Base-by-base conservation (phyloP, 331 rosid genomes). In the Prunus yedoensis region DNA sequence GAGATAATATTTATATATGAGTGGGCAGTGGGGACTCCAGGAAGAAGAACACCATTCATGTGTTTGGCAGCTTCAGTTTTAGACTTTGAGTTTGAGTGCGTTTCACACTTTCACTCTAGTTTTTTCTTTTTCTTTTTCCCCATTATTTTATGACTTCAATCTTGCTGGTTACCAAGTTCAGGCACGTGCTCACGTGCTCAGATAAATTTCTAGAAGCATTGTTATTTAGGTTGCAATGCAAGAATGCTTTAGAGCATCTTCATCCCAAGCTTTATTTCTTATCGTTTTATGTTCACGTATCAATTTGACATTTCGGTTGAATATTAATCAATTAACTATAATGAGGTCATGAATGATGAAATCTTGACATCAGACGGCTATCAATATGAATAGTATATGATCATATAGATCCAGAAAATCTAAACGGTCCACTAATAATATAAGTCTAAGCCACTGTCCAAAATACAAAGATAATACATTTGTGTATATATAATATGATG, bases 21-120 rank as follows among this genome's bases (percentile, higher is more conserved):
- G 73, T 23, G 23, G 57, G 21, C 14, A 21, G 62, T 57, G 28
- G 75, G 8, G 8, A 5, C 41, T 30, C 8, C 0, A 5, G 5
- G 5, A 30, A 30, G 5, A 35, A 4, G 58, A 32, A 54, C 74
- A 75, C 20, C 69, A 77, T 71, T 4, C 74, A 35, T 47, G 15
- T 15, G 43, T 32, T 51, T 53, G 70, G 56, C n/a, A 14, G 21
- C 45, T 43, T 53, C 75, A n/a, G 64, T 58, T 54, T 21, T 3
- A 30, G 60, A 25, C 43, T 38, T 6, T 6, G 23, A 10, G 23
- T 21, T 70, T 64, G 72, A 72, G 81, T 76, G 85, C 53, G 21
- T 81, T 71, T 57, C 49, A 81, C 81, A 15, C 13, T 58, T 73
- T 59, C 54, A 59, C 13, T 16, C 32, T 2, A 77, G 4, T 18